Percentiles rank a stretch among this genome's conserved stretches.
Conservation (phyloP, 2,329 filamentous ascomycete species). For the Raffaelea arxii region DNA sequence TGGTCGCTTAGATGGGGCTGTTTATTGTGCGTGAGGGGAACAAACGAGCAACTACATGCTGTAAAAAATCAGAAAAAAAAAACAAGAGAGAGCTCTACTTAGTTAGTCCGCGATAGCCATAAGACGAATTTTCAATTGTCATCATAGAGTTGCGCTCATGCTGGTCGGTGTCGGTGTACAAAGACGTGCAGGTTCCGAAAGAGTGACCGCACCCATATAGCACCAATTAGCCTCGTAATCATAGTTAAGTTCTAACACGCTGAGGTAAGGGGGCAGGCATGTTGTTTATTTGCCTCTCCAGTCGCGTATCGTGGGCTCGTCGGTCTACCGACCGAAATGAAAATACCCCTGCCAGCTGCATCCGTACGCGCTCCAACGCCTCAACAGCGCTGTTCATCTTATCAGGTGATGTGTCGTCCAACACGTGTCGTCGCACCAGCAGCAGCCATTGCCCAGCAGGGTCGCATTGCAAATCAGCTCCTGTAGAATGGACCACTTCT, state of each 20-base stretch:
- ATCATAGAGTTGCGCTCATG: no score
- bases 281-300: constrained; percentile 15
- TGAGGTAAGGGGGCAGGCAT: constrained; percentile 9
- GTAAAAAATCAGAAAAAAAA: no score
- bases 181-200: no score
- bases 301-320: constrained; percentile 41
- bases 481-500: constrained; percentile 22
- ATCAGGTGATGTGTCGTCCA: constrained; percentile 47
- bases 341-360: constrained; percentile 40
- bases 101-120: no score
- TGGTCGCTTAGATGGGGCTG: no score
- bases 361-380: constrained; percentile 34
- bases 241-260: constrained; percentile 1
- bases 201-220: no score
- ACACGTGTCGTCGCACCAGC: constrained; percentile 40
- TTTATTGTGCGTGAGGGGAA: no score
- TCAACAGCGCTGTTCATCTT: constrained; percentile 45
- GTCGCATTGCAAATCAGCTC: constrained; percentile 32
- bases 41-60: no score
- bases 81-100: no score
- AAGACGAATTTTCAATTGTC: no score
- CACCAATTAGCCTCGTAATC: no score
- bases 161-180: no score
- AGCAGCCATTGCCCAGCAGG: constrained; percentile 43
- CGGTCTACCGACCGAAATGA: constrained; percentile 42